These are phyloP conservation scores for Acacia pycnantha DNA, from an alignment of 331 rosid species.

Conservation along the genomic window DNA sequence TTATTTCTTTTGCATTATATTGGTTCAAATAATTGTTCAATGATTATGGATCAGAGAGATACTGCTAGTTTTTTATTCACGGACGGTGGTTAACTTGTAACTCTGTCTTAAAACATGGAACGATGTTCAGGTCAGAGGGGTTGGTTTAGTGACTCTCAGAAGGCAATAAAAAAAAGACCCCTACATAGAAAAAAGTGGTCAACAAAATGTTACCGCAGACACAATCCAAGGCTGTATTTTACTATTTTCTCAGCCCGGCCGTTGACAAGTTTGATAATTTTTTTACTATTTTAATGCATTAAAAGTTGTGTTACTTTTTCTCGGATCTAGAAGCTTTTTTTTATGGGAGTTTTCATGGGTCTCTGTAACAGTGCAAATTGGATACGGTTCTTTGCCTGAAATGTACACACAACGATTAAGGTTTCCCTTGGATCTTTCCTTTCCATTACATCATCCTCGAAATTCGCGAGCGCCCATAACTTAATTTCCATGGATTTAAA, in stretches of 20 bases:
- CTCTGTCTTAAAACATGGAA: background rate
- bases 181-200: background rate
- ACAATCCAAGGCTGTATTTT: background rate
- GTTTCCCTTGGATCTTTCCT: background rate
- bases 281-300: slow-evolving; percentile 7
- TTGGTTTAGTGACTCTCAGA: slow-evolving; percentile 20
- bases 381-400: slow-evolving; percentile 21
- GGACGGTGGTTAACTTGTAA: slow-evolving; percentile 32
- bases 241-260: background rate
- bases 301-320: slow-evolving; percentile 36
- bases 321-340: slow-evolving; percentile 25
- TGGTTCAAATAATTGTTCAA: slow-evolving; percentile 36
- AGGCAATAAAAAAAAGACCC: background rate
- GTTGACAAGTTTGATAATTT: background rate
- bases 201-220: background rate
- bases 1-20: background rate
- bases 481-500: slow-evolving; percentile 18
- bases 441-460: slow-evolving; percentile 13
- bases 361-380: slow-evolving; percentile 22
- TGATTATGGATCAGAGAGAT: slow-evolving; percentile 43
- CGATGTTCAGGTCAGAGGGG: slow-evolving; percentile 8
- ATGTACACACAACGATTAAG: slow-evolving; percentile 23
- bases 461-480: background rate
- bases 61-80: slow-evolving; percentile 36
- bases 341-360: slow-evolving; percentile 28